A percentile compares a stretch with the other conserved stretches of the same genome.
Conservation (phyloP, 148 eudicot species). For the Vaccinium macrocarpon region DNA sequence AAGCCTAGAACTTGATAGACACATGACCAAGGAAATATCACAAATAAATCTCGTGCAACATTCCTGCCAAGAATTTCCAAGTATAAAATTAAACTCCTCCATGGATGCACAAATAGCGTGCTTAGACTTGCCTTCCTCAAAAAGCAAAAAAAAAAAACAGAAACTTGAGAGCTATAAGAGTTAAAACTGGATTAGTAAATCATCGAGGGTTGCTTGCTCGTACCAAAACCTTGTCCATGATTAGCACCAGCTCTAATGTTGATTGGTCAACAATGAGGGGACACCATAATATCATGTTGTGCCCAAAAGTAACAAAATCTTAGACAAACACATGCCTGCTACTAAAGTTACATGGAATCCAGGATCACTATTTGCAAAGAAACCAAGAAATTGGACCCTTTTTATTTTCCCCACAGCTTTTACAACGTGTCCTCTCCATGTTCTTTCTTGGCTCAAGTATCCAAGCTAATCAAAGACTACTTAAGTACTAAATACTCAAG, state of each 20-base stretch:
- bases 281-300: not conserved
- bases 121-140: not conserved
- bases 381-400: not conserved
- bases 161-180: not conserved
- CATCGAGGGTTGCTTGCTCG: not conserved
- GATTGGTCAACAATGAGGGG: not conserved
- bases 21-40: not conserved
- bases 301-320: not conserved
- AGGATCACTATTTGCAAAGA: not conserved
- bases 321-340: not conserved
- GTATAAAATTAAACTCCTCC: not conserved
- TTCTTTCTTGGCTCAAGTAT: not conserved
- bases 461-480: not conserved
- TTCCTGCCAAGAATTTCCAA: not conserved
- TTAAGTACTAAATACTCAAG: not conserved
- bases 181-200: not conserved
- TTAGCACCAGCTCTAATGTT: not conserved
- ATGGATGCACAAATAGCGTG: not conserved
- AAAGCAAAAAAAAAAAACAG: not conserved
- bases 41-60: too few species aligned
- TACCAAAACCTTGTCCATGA: not conserved
- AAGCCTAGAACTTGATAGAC: not conserved
- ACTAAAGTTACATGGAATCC: not conserved
- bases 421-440: not conserved
- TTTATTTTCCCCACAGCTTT: not conserved